Percentiles rank a stretch among this genome's conserved stretches.
Evolutionary conservation across 148 eudicot species (phyloP).

Genomic region (Vaccinium corymbosum): DNA sequence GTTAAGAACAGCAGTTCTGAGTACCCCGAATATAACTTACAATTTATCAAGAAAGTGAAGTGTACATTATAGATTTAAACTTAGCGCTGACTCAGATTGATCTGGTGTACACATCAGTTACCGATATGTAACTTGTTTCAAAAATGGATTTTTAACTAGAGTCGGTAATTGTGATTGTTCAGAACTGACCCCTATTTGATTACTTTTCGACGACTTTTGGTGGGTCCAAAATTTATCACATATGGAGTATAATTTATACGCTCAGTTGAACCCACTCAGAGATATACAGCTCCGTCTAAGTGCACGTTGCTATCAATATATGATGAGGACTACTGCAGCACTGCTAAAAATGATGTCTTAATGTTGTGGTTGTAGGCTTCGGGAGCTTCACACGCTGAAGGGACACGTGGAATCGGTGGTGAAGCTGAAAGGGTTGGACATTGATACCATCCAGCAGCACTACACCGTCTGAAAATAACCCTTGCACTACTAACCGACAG

Average conservation of each 20-base stretch:
- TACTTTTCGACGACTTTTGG: background rate
- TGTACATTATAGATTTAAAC: no score
- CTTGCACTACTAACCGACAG: background rate
- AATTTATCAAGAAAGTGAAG: no score
- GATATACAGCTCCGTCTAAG: background rate
- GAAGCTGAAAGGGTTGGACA: conserved; percentile 84
- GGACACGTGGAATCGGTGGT: conserved; percentile 92
- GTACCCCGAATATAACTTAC: no score
- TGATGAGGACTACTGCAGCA: no score
- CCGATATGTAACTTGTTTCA: no score
- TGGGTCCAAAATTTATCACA: background rate
- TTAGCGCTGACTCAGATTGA: no score
- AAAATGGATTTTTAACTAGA: no score
- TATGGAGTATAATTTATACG: background rate
- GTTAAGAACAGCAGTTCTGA: no score
- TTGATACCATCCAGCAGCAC: conserved; percentile 77
- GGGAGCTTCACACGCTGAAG: conserved; percentile 88
- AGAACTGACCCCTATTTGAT: background rate
- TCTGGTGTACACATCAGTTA: no score
- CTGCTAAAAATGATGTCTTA: background rate
- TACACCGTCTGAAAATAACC: conserved; percentile 55
- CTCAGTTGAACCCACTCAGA: background rate
- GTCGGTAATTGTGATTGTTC: background rate
- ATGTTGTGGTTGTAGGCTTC: conserved; percentile 46
- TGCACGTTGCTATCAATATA: background rate